Evolutionary conservation across 176 grass and related monocot genomes (phyloP), one percentile per base, ranked within the genome.

Genomic region (Bonia amplexicaulis): DNA sequence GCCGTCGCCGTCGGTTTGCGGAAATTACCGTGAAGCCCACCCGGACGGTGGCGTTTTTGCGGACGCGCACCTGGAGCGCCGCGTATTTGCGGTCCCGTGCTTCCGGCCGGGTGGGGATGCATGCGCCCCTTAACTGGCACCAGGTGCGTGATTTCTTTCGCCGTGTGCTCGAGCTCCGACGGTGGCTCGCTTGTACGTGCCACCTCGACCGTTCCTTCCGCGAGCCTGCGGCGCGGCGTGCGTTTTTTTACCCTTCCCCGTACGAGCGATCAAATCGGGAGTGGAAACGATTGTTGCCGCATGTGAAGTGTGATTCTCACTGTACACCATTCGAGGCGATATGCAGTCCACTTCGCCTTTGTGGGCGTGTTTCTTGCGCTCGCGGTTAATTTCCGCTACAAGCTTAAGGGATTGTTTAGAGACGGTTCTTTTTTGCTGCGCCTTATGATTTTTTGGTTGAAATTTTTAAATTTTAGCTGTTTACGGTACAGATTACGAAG

Each of bases 1-100:
- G 55, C 58, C 66, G 58, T 84, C 59, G 75, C 81, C 87, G 67
- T 84, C 76, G 48, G 74, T 72, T 40, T 25, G 74, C 26, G 81
- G 37, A 89, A 80, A 68, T 5, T 48, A 44, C 26, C 25, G 74
- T 33, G 42, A 23, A 37, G n/a, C 26, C 29, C 26, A 35, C 20
- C 11, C 20, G 12, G 53, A 59, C 13, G 52, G 16, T 9, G 22
- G 22, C 75, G 39, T 27, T 23, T 71, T 57, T 44, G n/a, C n/a
- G 79, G 22, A 22, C 23, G 23, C 16, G n/a, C 37, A 5, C 25
- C 37, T 23, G 1, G 51, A 53, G 51, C 16, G 17, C 51, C 2
- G 17, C 17, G 16, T 52, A 49, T 14, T 10, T 19, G 47, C 12
- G 47, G 13, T 14, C 8, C 17, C 25, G 3, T 73, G 49, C 49